phyloP scores from a whole-genome alignment of 1,284 basidiomycete genomes.

The Leccinum colubrinum region DNA sequence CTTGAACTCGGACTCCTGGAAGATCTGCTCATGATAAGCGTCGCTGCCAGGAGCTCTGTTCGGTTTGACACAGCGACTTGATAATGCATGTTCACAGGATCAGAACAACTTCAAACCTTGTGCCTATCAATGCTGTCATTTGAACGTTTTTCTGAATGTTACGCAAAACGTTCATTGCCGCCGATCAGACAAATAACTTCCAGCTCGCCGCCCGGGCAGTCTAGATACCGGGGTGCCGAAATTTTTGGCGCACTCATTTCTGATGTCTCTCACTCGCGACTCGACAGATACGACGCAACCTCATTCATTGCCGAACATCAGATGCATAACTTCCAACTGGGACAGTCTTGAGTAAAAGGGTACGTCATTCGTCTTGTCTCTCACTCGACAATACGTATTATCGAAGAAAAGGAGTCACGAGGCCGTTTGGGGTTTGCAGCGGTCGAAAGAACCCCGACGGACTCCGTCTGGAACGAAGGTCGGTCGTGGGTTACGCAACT shows the following conservation, averaged over 20 bases:
- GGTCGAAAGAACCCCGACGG: no score
- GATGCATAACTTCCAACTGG: no score
- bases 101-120: background rate
- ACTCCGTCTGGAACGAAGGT: no score
- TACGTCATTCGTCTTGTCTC: no score
- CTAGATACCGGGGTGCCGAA: background rate
- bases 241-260: no score
- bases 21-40: background rate
- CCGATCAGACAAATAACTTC: background rate
- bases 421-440: background rate
- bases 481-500: no score
- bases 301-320: no score
- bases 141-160: background rate
- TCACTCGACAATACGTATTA: no score
- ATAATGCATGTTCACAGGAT: background rate
- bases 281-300: no score
- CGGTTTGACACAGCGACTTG: background rate
- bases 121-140: background rate
- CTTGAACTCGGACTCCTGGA: background rate
- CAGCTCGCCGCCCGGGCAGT: background rate
- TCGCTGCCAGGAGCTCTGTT: background rate
- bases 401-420: background rate
- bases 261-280: no score
- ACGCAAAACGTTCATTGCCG: background rate
- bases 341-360: no score